Evolutionary conservation across 2,329 filamentous ascomycete genomes (phyloP).

Genomic region (Neopestalotiopsis sp.): DNA sequence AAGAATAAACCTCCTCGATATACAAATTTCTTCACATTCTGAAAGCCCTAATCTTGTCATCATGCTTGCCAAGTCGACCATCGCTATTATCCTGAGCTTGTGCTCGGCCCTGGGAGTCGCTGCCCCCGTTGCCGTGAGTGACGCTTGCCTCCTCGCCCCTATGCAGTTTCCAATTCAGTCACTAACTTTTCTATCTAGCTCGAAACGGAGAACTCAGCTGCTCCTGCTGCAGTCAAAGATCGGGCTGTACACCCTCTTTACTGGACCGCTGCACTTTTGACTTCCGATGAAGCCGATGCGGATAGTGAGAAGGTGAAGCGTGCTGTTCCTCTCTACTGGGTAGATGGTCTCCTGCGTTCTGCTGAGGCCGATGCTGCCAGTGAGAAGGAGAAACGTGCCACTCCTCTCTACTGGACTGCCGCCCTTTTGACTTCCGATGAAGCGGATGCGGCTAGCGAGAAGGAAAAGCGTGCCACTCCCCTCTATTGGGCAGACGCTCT

Average conservation of each 20-base stretch:
- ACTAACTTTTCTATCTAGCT: neutral
- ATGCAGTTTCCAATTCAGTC: neutral
- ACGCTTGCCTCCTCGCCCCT: neutral
- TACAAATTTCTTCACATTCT: neutral
- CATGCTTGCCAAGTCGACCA: constrained; percentile 6
- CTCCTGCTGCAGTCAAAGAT: neutral
- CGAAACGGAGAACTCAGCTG: neutral
- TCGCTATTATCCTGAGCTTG: constrained; percentile 2
- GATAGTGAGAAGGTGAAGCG: neutral
- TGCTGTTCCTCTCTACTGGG: neutral
- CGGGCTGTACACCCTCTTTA: neutral
- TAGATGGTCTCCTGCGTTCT: neutral
- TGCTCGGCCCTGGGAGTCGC: constrained; percentile 6
- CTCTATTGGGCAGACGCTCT: neutral
- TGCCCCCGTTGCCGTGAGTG: neutral
- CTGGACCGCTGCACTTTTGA: neutral
- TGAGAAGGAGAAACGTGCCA: neutral
- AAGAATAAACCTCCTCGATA: neutral
- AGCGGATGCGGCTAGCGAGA: neutral
- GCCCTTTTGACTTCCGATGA: neutral
- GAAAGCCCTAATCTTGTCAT: neutral
- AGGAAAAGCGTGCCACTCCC: neutral
- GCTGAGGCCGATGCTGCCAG: neutral
- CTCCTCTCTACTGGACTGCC: neutral
- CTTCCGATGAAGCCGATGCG: neutral